phyloP scores from a whole-genome alignment of 2,329 filamentous ascomycete species.

The Stagonosporopsis chrysanthemi region DNA sequence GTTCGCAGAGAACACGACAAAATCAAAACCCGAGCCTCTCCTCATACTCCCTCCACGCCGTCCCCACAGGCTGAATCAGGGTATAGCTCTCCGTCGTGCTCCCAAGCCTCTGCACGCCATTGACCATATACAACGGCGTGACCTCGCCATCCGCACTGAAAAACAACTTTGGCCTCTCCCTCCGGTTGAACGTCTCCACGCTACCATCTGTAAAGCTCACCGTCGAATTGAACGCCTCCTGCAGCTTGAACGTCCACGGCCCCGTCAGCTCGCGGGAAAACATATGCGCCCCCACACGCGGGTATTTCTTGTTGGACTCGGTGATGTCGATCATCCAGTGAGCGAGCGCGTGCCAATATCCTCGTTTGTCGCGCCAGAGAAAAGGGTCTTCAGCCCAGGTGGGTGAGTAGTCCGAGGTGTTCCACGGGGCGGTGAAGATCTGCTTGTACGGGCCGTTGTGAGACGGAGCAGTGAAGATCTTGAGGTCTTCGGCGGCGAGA shows the following conservation, averaged over 20 bases:
- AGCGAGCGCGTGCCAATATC: conserved; percentile 46
- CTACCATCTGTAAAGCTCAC: conserved; percentile 53
- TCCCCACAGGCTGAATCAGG: conserved; percentile 52
- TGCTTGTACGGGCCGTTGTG: conserved; percentile 41
- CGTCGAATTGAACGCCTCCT: conserved; percentile 41
- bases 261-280: conserved; percentile 39
- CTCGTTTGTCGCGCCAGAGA: conserved; percentile 49
- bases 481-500: conserved; percentile 48
- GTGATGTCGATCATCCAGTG: conserved; percentile 46
- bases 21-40: conserved; percentile 21
- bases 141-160: conserved; percentile 58
- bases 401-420: conserved; percentile 28
- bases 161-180: conserved; percentile 59
- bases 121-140: conserved; percentile 57
- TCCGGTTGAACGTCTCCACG: conserved; percentile 50
- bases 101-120: conserved; percentile 56
- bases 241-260: conserved; percentile 44
- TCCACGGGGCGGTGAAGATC: conserved; percentile 26
- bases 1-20: not conserved
- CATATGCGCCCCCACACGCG: conserved; percentile 46
- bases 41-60: conserved; percentile 21
- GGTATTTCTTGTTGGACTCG: conserved; percentile 36
- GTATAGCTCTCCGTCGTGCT: conserved; percentile 47
- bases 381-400: conserved; percentile 45
- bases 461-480: conserved; percentile 42